A percentile compares a stretch with the other conserved stretches of the same genome.
phyloP scores from a whole-genome alignment of 202 grass and related monocot species.

The Setaria viridis region DNA sequence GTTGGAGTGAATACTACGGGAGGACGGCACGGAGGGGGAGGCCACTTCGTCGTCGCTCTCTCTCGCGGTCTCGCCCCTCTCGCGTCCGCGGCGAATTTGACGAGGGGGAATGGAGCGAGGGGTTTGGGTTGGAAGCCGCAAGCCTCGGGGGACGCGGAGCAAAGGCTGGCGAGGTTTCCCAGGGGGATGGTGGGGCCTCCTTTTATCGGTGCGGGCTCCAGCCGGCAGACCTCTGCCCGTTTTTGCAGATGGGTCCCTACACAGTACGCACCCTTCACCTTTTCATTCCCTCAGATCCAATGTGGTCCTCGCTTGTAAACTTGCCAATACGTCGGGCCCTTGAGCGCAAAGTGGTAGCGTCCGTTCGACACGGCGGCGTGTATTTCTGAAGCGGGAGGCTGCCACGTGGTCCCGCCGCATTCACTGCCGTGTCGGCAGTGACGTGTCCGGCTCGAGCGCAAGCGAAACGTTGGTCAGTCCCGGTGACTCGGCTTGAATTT shows the following conservation, averaged over 20 bases:
- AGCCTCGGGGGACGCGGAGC: slow-evolving; percentile 55
- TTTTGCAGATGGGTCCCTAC: slow-evolving; percentile 17
- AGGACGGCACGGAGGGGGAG: background rate
- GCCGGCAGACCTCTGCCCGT: background rate
- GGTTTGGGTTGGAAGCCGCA: background rate
- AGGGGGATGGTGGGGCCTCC: background rate
- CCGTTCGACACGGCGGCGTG: background rate
- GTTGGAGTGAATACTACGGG: slow-evolving; percentile 54
- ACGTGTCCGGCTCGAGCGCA: slow-evolving; percentile 21
- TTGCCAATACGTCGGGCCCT: background rate
- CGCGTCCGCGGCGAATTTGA: slow-evolving; percentile 29
- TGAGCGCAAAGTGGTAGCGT: background rate
- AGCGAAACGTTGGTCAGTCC: background rate
- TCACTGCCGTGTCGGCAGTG: slow-evolving; percentile 20
- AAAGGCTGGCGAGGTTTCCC: slow-evolving; percentile 30
- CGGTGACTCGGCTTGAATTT: background rate
- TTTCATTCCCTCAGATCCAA: background rate
- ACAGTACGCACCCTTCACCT: background rate
- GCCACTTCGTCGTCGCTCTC: background rate
- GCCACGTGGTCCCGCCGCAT: slow-evolving; percentile 11
- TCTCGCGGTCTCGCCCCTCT: background rate
- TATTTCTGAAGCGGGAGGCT: background rate
- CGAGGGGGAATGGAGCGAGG: background rate
- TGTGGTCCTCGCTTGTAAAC: background rate
- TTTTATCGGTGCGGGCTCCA: slow-evolving; percentile 14